Evolutionary conservation across 768 basidiomycete genomes (phyloP).

Genomic region (Rhizopogon vesiculosus): DNA sequence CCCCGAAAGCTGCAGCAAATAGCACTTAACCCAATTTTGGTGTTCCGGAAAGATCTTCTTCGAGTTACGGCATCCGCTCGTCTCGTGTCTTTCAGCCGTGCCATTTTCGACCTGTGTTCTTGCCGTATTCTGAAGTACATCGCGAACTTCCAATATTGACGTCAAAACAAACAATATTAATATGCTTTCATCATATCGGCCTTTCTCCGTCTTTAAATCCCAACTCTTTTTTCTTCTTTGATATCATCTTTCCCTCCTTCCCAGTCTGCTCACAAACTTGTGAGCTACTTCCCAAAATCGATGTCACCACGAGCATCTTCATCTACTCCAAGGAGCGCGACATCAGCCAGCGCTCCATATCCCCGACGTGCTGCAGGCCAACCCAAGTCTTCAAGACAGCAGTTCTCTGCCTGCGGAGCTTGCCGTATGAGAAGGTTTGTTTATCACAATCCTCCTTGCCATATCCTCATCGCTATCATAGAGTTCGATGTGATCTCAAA

Average conservation of each 20-base stretch:
- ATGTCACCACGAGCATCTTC: conserved; percentile 60
- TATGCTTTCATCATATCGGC: conserved; percentile 8
- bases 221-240: not conserved
- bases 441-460: not conserved
- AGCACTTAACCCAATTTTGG: conserved; percentile 17
- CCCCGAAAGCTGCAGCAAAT: not conserved
- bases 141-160: conserved; percentile 25
- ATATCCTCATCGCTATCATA: conserved; percentile 21
- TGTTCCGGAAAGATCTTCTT: conserved; percentile 19
- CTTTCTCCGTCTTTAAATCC: conserved; percentile 20
- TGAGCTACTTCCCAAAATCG: conserved; percentile 5
- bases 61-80: conserved; percentile 32
- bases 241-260: conserved; percentile 28
- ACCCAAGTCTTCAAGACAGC: conserved; percentile 73
- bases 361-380: conserved; percentile 51
- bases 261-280: conserved; percentile 1
- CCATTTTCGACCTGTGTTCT: conserved; percentile 10
- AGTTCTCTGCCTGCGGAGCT: conserved; percentile 92
- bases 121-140: not conserved
- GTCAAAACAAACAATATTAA: conserved; percentile 11
- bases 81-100: conserved; percentile 27
- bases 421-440: conserved; percentile 82
- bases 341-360: conserved; percentile 26
- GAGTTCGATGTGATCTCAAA: conserved; percentile 92
- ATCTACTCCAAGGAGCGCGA: conserved; percentile 23